phyloP scores from a whole-genome alignment of 345 rosid species.

The Balakata baccata region DNA sequence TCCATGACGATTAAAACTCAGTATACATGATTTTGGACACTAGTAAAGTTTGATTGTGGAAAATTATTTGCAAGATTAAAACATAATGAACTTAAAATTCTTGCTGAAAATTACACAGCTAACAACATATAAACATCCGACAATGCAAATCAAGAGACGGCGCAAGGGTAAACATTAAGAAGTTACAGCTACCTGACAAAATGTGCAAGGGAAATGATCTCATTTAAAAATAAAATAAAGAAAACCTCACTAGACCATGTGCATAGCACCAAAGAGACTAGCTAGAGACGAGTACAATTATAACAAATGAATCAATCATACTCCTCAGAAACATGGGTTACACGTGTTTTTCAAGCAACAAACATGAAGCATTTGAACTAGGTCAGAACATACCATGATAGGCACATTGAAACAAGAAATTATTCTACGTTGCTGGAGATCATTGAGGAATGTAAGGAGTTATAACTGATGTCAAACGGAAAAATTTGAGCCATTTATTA shows the following conservation, averaged over 20 bases:
- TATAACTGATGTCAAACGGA: not conserved
- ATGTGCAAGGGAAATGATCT: not conserved
- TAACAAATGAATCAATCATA: conserved; percentile 1
- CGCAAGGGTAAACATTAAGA: not conserved
- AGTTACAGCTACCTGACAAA: not conserved
- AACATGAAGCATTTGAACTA: not conserved
- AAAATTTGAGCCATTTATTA: not conserved
- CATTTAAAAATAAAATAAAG: not conserved
- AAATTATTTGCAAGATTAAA: not conserved
- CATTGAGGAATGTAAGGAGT: not conserved
- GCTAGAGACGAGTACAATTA: not conserved
- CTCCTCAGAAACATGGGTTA: not conserved
- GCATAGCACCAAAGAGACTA: not conserved
- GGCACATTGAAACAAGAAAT: not conserved
- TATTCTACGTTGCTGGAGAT: not conserved
- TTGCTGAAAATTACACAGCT: not conserved
- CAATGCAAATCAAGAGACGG: not conserved
- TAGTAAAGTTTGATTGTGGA: not conserved
- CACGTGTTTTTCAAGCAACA: not conserved
- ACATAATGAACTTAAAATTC: not conserved
- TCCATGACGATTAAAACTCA: not conserved
- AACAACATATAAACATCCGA: not conserved
- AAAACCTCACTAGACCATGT: not conserved
- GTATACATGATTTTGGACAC: not conserved
- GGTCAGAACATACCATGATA: not conserved